phyloP scores from a whole-genome alignment of 2,329 filamentous ascomycete species.

The Colletotrichum graminicola region DNA sequence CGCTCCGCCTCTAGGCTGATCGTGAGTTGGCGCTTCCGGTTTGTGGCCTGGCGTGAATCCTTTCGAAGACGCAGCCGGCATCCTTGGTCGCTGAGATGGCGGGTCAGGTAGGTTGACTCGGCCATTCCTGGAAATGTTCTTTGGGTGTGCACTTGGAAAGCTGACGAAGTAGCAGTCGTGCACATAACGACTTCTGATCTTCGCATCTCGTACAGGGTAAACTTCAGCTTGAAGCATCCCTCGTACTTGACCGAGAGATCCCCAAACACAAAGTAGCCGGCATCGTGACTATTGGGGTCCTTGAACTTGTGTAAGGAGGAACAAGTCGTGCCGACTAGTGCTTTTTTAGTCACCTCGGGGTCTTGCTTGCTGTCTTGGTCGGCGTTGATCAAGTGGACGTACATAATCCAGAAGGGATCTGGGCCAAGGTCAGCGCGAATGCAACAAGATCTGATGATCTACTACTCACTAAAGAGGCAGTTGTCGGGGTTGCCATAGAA shows the following conservation, averaged over 20 bases:
- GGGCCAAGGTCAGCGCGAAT: not conserved
- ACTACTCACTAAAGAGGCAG: conserved; percentile 67
- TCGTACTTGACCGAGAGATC: conserved; percentile 84
- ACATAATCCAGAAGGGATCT: conserved; percentile 65
- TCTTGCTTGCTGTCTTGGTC: conserved; percentile 51
- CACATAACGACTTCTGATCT: conserved; percentile 45
- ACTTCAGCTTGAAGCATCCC: conserved; percentile 79
- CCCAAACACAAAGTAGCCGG: conserved; percentile 91
- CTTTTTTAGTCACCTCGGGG: conserved; percentile 55
- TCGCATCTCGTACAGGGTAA: conserved; percentile 76
- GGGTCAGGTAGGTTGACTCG: conserved; percentile 84
- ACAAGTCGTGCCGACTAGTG: conserved; percentile 77
- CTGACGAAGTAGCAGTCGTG: conserved; percentile 66
- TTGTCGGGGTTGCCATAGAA: conserved; percentile 46
- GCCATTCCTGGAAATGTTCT: conserved; percentile 85
- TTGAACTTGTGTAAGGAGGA: conserved; percentile 88
- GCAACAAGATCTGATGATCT: not conserved
- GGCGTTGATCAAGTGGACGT: conserved; percentile 56
- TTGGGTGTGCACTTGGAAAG: conserved; percentile 73
- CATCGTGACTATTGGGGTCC: conserved; percentile 81
- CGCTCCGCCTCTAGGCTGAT: conserved; percentile 3
- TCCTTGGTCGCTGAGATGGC: conserved; percentile 88
- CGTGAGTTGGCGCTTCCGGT: conserved; percentile 53
- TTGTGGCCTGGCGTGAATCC: conserved; percentile 74
- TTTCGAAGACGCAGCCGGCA: conserved; percentile 86